phyloP scores from a whole-genome alignment of 257 asterid genomes.

The Solanum chiquidenum region DNA sequence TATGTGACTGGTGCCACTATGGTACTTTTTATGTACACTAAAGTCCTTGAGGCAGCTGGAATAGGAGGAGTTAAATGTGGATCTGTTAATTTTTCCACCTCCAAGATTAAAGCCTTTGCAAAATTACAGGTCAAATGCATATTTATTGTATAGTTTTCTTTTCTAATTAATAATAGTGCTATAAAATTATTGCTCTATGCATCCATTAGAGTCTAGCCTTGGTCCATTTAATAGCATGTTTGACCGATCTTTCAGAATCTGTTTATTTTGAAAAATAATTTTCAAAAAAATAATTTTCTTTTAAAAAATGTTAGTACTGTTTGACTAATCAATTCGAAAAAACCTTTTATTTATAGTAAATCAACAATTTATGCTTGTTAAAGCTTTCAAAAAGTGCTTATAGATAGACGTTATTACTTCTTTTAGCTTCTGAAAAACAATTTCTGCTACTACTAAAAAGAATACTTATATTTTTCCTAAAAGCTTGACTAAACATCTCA shows the following conservation, averaged over 20 bases:
- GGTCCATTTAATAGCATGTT: not conserved
- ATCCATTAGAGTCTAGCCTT: not conserved
- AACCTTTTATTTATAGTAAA: not conserved
- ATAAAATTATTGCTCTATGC: not conserved
- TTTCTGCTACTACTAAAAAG: not conserved
- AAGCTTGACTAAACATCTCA: not conserved
- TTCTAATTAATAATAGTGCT: not conserved
- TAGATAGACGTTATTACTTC: not conserved
- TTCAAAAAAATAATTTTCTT: no score
- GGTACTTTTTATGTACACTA: constrained; percentile 48
- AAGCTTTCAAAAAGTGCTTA: not conserved
- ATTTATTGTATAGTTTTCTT: not conserved
- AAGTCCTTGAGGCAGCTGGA: constrained; percentile 21
- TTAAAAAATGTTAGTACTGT: not conserved
- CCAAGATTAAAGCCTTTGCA: constrained; percentile 52
- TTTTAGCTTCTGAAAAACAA: not conserved
- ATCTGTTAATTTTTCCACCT: constrained; percentile 22
- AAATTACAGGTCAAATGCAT: constrained; percentile 44
- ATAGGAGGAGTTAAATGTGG: constrained; percentile 46
- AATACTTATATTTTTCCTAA: not conserved
- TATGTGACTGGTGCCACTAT: constrained; percentile 50
- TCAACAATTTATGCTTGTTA: not conserved
- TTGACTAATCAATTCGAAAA: not conserved
- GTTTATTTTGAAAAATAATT: not conserved
- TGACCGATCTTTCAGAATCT: not conserved